phyloP scores from a whole-genome alignment of 805 yeast genomes.

The Saccharomycopsis microspora region DNA sequence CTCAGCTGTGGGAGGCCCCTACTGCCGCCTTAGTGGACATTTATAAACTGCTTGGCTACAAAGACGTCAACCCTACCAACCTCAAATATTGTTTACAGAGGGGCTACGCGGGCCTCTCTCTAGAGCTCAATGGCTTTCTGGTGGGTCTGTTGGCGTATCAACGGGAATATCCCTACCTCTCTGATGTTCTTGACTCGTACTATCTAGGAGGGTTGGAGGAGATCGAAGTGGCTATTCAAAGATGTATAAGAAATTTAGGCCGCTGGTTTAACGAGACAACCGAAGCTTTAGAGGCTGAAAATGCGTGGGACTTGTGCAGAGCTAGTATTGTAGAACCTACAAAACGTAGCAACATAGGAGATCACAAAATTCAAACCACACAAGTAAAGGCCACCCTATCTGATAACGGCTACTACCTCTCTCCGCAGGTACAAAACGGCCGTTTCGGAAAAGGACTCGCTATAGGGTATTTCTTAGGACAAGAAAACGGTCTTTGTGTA shows the following conservation, averaged over 20 bases:
- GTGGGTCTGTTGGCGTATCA: slow-evolving; percentile 5
- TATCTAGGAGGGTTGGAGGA: slow-evolving; percentile 28
- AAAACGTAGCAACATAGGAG: background rate
- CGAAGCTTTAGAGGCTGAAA: slow-evolving; percentile 6
- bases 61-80: slow-evolving; percentile 22
- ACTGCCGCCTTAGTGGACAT: slow-evolving; percentile 31
- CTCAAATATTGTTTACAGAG: slow-evolving; percentile 40
- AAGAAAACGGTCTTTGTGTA: slow-evolving; percentile 25
- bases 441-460: slow-evolving; percentile 37
- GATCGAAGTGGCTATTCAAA: slow-evolving; percentile 20
- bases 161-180: slow-evolving; percentile 23
- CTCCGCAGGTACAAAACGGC: slow-evolving; percentile 17
- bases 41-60: slow-evolving; percentile 27
- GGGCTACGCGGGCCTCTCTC: slow-evolving; percentile 27
- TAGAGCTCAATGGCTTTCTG: slow-evolving; percentile 8
- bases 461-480: slow-evolving; percentile 30
- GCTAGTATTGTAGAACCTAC: slow-evolving; percentile 9
- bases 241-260: slow-evolving; percentile 21
- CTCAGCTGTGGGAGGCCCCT: slow-evolving; percentile 33
- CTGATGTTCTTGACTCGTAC: slow-evolving; percentile 23
- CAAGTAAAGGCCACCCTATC: background rate
- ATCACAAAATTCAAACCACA: background rate
- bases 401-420: background rate
- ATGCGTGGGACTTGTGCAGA: slow-evolving; percentile 26
- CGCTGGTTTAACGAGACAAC: slow-evolving; percentile 21